Evolutionary conservation across 148 eudicot species (phyloP).

Genomic region (Pouteria glomerata): DNA sequence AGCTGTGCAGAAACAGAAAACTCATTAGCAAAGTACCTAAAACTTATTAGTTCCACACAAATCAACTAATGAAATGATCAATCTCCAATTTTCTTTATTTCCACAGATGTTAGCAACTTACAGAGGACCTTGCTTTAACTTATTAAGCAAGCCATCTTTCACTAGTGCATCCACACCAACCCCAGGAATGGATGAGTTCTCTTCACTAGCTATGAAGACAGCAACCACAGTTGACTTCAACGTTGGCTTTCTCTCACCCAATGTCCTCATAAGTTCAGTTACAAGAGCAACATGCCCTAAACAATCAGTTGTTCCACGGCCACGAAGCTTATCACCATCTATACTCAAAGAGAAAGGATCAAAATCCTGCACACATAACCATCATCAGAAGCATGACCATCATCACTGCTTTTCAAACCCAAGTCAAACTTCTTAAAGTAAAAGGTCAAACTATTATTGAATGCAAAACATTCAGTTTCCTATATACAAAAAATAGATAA

Average conservation of each 20-base stretch:
- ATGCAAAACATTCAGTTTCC: not conserved
- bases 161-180: constrained; percentile 94
- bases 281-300: constrained; percentile 96
- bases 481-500: too few species aligned
- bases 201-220: constrained; percentile 95
- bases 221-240: constrained; percentile 90
- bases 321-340: constrained; percentile 86
- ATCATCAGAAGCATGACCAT: not conserved
- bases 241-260: constrained; percentile 77
- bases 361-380: constrained; percentile 55
- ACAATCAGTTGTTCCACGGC: constrained; percentile 98
- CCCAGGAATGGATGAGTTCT: constrained; percentile 84
- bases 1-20: constrained; percentile 36
- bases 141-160: constrained; percentile 72
- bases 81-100: not conserved
- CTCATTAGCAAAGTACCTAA: not conserved
- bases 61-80: not conserved
- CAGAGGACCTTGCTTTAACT: constrained; percentile 89
- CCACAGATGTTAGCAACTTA: constrained; percentile 28
- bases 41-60: not conserved
- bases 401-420: not conserved
- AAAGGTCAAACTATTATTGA: not conserved
- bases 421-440: not conserved
- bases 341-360: constrained; percentile 90
- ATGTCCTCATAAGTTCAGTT: constrained; percentile 78